Percentiles rank a stretch among this genome's conserved stretches.
phyloP scores from a whole-genome alignment of 495 filamentous ascomycete species.

The Bombardia bombarda region DNA sequence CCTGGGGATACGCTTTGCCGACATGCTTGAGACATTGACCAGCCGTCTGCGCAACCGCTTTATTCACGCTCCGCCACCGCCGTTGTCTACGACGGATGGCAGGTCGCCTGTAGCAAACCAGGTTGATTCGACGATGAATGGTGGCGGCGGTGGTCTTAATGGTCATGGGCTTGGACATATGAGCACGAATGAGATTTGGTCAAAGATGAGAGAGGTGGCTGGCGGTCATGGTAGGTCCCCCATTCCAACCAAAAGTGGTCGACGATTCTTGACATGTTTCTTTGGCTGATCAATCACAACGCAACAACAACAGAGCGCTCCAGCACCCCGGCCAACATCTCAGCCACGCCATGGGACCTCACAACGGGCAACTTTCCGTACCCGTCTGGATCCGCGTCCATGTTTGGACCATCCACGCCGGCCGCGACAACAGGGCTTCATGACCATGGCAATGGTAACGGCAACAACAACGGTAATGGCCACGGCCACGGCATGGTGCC shows the following conservation, averaged over 20 bases:
- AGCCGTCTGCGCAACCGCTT: slow-evolving; percentile 66
- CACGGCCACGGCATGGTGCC: background rate
- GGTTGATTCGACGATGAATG: slow-evolving; percentile 15
- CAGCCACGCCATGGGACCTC: slow-evolving; percentile 47
- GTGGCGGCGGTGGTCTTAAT: slow-evolving; percentile 17
- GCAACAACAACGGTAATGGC: background rate
- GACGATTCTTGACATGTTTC: background rate
- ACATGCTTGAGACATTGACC: slow-evolving; percentile 76
- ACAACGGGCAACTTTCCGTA: slow-evolving; percentile 40
- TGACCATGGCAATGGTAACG: slow-evolving; percentile 8
- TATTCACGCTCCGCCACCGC: slow-evolving; percentile 46
- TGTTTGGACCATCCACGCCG: slow-evolving; percentile 37
- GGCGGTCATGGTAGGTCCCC: slow-evolving; percentile 16
- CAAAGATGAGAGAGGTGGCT: slow-evolving; percentile 16
- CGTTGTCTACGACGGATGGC: slow-evolving; percentile 24
- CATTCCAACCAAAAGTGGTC: background rate
- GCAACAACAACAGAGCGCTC: slow-evolving; percentile 28
- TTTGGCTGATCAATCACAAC: background rate
- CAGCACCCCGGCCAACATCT: slow-evolving; percentile 41
- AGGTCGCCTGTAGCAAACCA: slow-evolving; percentile 26
- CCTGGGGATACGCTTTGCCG: slow-evolving; percentile 88
- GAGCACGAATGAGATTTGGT: slow-evolving; percentile 21
- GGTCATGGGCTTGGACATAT: slow-evolving; percentile 13
- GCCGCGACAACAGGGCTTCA: slow-evolving; percentile 27
- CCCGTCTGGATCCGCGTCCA: slow-evolving; percentile 34